phyloP scores from a whole-genome alignment of 371 early-diverging fungal genomes.

The Rhizopus stolonifer region DNA sequence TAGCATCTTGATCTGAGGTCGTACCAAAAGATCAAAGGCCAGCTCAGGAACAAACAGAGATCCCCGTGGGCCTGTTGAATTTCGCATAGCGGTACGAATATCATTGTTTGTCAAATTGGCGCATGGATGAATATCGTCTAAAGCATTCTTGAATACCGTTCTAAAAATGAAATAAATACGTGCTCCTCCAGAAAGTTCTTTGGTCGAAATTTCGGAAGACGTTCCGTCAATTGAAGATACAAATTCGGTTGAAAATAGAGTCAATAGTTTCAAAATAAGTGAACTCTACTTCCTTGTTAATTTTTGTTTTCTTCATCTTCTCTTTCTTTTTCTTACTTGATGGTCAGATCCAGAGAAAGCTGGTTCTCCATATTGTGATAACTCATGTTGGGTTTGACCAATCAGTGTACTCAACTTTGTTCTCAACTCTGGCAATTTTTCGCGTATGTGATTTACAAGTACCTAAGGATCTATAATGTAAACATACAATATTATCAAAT shows the following conservation, averaged over 20 bases:
- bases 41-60: constrained; percentile 90
- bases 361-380: constrained; percentile 72
- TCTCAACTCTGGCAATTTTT: constrained; percentile 80
- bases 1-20: constrained; percentile 78
- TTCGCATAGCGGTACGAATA: constrained; percentile 88
- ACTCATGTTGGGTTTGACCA: constrained; percentile 79
- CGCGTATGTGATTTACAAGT: constrained; percentile 78
- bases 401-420: constrained; percentile 76
- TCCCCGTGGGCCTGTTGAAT: constrained; percentile 85
- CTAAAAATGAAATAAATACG: constrained; percentile 91
- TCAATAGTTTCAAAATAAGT: constrained; percentile 74
- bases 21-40: constrained; percentile 86
- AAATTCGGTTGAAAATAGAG: constrained; percentile 80
- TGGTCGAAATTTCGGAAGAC: constrained; percentile 80
- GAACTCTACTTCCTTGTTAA: constrained; percentile 59
- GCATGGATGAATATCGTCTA: constrained; percentile 76
- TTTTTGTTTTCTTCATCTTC: neutral
- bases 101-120: constrained; percentile 77
- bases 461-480: too few species aligned
- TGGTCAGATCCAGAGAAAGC: constrained; percentile 57
- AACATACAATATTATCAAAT: too few species aligned
- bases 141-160: constrained; percentile 74
- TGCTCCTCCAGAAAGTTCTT: constrained; percentile 91
- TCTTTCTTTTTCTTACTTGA: constrained; percentile 40
- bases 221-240: constrained; percentile 82